A percentile compares a stretch with the other conserved stretches of the same genome.
Conservation (phyloP, 495 filamentous ascomycete genomes). For the Aspergillus taichungensis region DNA sequence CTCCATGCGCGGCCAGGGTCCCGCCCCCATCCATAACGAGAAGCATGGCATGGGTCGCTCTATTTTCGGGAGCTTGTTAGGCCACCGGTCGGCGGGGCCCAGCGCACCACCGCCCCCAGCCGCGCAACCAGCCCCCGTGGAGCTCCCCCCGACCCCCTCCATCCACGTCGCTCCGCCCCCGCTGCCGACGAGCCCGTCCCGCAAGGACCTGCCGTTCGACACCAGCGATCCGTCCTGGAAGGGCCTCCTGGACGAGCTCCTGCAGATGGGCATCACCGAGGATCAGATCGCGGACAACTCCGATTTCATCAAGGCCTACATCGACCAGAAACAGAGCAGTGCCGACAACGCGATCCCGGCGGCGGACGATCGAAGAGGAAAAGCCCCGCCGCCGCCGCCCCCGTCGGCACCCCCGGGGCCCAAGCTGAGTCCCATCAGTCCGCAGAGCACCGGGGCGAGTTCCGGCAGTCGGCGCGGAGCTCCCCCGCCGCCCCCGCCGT, state of each 20-base stretch:
- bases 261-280: conserved; percentile 81
- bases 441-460: conserved; percentile 58
- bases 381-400: conserved; percentile 49
- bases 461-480: conserved; percentile 56
- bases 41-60: conserved; percentile 40
- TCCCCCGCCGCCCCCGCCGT: conserved; percentile 78
- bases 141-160: conserved; percentile 36
- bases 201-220: conserved; percentile 61
- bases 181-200: conserved; percentile 21
- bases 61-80: conserved; percentile 60
- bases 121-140: conserved; percentile 35
- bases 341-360: conserved; percentile 24
- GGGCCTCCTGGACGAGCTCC: conserved; percentile 73
- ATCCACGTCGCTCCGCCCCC: conserved; percentile 43
- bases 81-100: conserved; percentile 58
- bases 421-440: conserved; percentile 46
- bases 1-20: conserved; percentile 42
- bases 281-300: conserved; percentile 88
- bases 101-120: conserved; percentile 27
- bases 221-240: conserved; percentile 76
- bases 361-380: conserved; percentile 33
- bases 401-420: conserved; percentile 47
- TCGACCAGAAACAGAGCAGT: conserved; percentile 67
- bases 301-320: conserved; percentile 89
- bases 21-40: conserved; percentile 37